Evolutionary conservation across 2,329 filamentous ascomycete genomes (phyloP).

Genomic region (Shiraia sp.): DNA sequence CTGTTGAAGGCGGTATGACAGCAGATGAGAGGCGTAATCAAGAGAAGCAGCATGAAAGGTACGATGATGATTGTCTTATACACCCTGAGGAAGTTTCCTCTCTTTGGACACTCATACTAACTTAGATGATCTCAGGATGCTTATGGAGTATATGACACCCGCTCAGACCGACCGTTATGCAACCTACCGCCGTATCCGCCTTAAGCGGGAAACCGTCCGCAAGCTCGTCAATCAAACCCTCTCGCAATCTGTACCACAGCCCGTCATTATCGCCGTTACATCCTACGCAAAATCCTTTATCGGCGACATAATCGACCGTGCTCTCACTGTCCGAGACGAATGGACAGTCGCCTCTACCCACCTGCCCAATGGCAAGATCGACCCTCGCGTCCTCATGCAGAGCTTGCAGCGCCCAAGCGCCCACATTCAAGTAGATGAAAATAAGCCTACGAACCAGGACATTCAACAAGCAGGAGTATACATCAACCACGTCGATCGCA

Average conservation of each 20-base stretch:
- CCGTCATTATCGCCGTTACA: constrained; percentile 75
- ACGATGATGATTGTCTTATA: constrained; percentile 5
- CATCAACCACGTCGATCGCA: constrained; percentile 24
- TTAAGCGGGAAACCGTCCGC: constrained; percentile 70
- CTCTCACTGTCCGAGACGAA: constrained; percentile 71
- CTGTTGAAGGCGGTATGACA: constrained; percentile 54
- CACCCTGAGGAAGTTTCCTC: background rate
- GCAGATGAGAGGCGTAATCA: constrained; percentile 65
- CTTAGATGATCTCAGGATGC: constrained; percentile 46
- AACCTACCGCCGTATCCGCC: constrained; percentile 69
- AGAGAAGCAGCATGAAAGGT: constrained; percentile 67
- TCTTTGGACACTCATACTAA: background rate
- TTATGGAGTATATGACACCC: constrained; percentile 67
- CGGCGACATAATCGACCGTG: constrained; percentile 74
- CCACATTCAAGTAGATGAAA: constrained; percentile 31
- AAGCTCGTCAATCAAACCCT: constrained; percentile 80
- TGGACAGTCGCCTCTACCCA: constrained; percentile 60
- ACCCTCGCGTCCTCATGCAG: constrained; percentile 25
- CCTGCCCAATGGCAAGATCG: constrained; percentile 36
- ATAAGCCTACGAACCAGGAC: constrained; percentile 33
- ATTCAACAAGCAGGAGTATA: constrained; percentile 32
- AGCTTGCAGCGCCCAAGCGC: constrained; percentile 34
- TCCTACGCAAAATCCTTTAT: constrained; percentile 77
- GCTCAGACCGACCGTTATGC: constrained; percentile 72
- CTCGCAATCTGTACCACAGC: constrained; percentile 74